Evolutionary conservation across 2,329 filamentous ascomycete genomes (phyloP), one percentile per base, ranked within the genome.

Genomic region (Fusarium chlamydosporum): DNA sequence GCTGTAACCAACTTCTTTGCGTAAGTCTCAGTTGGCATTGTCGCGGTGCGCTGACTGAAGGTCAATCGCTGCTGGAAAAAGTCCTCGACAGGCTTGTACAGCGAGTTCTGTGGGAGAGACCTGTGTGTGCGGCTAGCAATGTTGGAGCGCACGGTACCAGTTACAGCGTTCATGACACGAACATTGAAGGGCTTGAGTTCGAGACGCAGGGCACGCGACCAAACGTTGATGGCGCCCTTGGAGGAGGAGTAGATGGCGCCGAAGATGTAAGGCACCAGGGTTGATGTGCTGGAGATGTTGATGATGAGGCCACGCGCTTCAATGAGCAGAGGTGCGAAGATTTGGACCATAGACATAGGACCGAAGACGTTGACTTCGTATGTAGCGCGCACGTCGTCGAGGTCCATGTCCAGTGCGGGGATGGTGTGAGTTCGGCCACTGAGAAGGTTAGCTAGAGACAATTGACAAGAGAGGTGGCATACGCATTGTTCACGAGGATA

Each of bases 401-500:
- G 72, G 51, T 84, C 80, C 45, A 86, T 81, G 72, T 88, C 85
- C 2, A 84, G 80, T 2, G 84, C 83, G 0, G 85, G 84, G 51
- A 84, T 82, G 16, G 81, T 84, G 73, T 85, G 82, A 4, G 82
- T 83, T 56, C 83, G 81, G 56, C 85, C 85, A 38, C 85, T 86
- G 64, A 10, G 16, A 11, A 4, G 16, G 42, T n/a, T 31, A 23
- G 23, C 4, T 23, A 23, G 3, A 23, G 4, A 4, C 4, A 31
- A 10, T 26, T 34, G 33, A 18, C 6, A 42, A 3, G 3, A 4
- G 72, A 7, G 0, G 6, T 2, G 0, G 29, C 81, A 64, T 67
- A 87, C 84, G 86, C 86, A 63, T 89, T 89, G 76, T 88, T 89
- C 48, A 89, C 81, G 18, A 89, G 83, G 45, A 88, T 82, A 67